Conservation (phyloP, 108 stramenopile species). For the Cyclostephanos invisitatus region DNA sequence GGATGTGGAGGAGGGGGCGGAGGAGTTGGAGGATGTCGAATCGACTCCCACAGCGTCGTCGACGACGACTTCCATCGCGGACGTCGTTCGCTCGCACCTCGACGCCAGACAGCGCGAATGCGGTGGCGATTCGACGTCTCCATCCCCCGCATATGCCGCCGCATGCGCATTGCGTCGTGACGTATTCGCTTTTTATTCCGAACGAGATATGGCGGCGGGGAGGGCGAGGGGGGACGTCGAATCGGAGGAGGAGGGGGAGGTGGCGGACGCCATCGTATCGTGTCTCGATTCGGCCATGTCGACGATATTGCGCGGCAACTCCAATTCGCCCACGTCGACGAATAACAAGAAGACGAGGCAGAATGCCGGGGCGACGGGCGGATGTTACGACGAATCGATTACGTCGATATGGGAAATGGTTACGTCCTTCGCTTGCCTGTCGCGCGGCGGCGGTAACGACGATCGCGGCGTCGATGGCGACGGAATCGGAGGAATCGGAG, state of each 20-base stretch:
- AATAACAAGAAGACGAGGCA: background rate
- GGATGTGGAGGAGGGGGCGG: no score
- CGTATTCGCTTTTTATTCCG: background rate
- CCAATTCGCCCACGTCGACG: background rate
- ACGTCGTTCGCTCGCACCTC: constrained; percentile 37
- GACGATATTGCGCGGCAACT: background rate
- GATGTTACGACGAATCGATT: constrained; percentile 23
- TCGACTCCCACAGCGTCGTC: background rate
- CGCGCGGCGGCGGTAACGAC: no score
- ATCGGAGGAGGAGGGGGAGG: background rate
- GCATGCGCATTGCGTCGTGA: constrained; percentile 32
- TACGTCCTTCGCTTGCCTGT: constrained; percentile 13
- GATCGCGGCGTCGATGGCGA: no score
- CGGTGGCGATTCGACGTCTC: background rate
- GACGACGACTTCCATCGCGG: constrained; percentile 10
- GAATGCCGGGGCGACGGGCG: background rate
- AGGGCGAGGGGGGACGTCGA: background rate
- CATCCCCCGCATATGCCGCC: constrained; percentile 25
- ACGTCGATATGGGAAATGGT: constrained; percentile 32
- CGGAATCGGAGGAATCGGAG: no score
- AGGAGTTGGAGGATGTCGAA: no score
- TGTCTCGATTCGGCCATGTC: constrained; percentile 44
- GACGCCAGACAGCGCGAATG: constrained; percentile 37
- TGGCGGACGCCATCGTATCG: constrained; percentile 8
- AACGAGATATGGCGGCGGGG: background rate